Percentiles rank a stretch among this genome's conserved stretches.
Evolutionary conservation across 768 basidiomycete species (phyloP).

Genomic region (Myochromella boudieri): DNA sequence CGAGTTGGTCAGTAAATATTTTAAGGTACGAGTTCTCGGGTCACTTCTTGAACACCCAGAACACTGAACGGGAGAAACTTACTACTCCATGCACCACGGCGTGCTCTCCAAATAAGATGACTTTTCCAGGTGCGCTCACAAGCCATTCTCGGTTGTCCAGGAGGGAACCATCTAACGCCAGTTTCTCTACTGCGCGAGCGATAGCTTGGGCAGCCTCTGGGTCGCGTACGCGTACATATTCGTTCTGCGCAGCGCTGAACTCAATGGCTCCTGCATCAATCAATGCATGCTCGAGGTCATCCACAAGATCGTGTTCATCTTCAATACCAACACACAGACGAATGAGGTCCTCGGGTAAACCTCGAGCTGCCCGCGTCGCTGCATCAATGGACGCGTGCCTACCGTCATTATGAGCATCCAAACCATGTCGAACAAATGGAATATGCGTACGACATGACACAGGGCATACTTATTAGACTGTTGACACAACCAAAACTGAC

Average conservation of each 20-base stretch:
- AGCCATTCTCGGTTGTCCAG: conserved; percentile 64
- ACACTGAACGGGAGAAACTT: conserved; percentile 37
- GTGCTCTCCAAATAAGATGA: conserved; percentile 98
- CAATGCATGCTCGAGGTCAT: conserved; percentile 92
- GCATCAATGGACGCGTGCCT: conserved; percentile 98
- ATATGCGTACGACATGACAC: conserved; percentile 93
- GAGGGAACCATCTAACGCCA: conserved; percentile 40
- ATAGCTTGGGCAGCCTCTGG: conserved; percentile 38
- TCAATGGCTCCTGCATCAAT: conserved; percentile 89
- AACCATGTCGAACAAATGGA: conserved; percentile 6
- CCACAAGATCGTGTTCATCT: conserved; percentile 88
- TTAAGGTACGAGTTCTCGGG: conserved; percentile 12
- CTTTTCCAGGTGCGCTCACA: conserved; percentile 95
- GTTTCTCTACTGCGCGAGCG: conserved; percentile 66
- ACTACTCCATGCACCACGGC: conserved; percentile 97
- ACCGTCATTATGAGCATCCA: conserved; percentile 5
- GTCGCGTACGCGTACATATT: conserved; percentile 37
- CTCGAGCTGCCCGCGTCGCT: conserved; percentile 91
- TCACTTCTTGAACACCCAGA: too few species aligned
- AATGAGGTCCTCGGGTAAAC: conserved; percentile 97
- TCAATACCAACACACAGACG: conserved; percentile 98
- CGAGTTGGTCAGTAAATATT: conserved; percentile 12
- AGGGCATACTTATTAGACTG: conserved; percentile 98
- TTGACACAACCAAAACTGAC: conserved; percentile 99
- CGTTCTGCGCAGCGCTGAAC: conserved; percentile 51